These are phyloP conservation scores for Neonectria magnoliae DNA, from an alignment of 2,329 filamentous ascomycete genomes.

Conservation along the genomic window DNA sequence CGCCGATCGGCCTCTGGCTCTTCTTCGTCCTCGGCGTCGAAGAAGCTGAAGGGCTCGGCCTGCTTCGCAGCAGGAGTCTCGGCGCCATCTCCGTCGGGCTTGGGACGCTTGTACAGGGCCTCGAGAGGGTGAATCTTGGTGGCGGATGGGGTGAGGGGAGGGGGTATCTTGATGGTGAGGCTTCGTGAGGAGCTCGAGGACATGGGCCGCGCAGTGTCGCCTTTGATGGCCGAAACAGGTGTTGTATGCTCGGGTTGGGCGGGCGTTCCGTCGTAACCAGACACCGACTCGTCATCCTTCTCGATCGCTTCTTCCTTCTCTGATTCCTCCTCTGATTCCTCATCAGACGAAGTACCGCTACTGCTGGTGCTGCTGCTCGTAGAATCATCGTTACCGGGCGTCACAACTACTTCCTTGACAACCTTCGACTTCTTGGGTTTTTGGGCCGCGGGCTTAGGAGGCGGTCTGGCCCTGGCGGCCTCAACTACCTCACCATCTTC, in stretches of 20 bases:
- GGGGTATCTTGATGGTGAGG: conserved; percentile 66
- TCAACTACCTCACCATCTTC: conserved; percentile 81
- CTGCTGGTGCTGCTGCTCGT: conserved; percentile 47
- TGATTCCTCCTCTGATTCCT: conserved; percentile 44
- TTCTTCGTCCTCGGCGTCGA: conserved; percentile 61
- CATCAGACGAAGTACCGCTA: conserved; percentile 50
- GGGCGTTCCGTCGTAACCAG: conserved; percentile 27
- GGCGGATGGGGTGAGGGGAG: conserved; percentile 57
- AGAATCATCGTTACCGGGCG: conserved; percentile 44
- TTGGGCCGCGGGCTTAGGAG: conserved; percentile 33
- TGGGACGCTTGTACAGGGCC: conserved; percentile 85
- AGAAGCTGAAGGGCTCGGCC: conserved; percentile 81
- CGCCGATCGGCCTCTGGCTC: conserved; percentile 50
- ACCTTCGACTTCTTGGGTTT: conserved; percentile 35
- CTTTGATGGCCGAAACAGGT: conserved; percentile 40
- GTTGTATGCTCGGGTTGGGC: conserved; percentile 31
- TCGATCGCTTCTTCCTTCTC: conserved; percentile 28
- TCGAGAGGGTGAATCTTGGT: conserved; percentile 82
- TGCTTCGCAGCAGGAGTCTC: conserved; percentile 47
- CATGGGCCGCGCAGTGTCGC: conserved; percentile 53
- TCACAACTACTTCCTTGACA: conserved; percentile 30
- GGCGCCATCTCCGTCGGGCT: conserved; percentile 53
- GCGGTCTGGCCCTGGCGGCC: conserved; percentile 53
- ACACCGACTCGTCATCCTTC: conserved; percentile 28
- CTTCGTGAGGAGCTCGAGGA: conserved; percentile 62